Evolutionary conservation across 805 yeast genomes (phyloP), one percentile per base, ranked within the genome.

Genomic region (Hanseniaspora lachancei): DNA sequence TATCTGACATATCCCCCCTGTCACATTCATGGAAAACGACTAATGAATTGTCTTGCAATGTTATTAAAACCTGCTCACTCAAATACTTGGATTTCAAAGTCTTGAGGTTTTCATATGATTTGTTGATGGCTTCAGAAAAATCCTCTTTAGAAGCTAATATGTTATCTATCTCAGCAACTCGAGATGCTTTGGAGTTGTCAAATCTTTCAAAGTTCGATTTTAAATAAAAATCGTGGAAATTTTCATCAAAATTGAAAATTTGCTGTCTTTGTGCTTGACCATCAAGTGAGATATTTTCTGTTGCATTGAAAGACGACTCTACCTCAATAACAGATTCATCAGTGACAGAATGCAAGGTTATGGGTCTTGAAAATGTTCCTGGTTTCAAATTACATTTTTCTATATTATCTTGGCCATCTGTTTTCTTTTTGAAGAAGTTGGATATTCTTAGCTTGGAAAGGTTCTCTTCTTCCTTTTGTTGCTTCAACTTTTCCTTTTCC

Each of bases 1-100:
- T 58, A 47, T 67, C 70, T 10, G 66, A 61, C 57, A 74, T 75
- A 55, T 74, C 77, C 6, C 66, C 64, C 57, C 75, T 75, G 57
- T 75, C 77, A 68, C 75, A 68, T 23, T 64, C 63, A 21, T 64
- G 65, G 44, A 75, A 60, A 20, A 74, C 54, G 0, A 58, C 58
- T 10, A 71, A 61, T 55, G 73, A 60, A 61, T 74, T 65, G 62
- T 70, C 42, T 57, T 58, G 47, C 47, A 64, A 44, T 60, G 70
- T 59, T 49, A 71, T 65, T 40, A 66, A 59, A 59, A 47, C n/a
- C 62, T 63, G 52, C 60, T 60, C 27, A 44, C 36, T 38, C 38
- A 52, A 7, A 46, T 40, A 27, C n/a, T 35, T 41, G 23, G 38
- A 2, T 49, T 50, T 47, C 23, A 29, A 2, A 13, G 41, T 32